Evolutionary conservation across 1,284 basidiomycete genomes (phyloP).

Genomic region (Hemileia vastatrix): DNA sequence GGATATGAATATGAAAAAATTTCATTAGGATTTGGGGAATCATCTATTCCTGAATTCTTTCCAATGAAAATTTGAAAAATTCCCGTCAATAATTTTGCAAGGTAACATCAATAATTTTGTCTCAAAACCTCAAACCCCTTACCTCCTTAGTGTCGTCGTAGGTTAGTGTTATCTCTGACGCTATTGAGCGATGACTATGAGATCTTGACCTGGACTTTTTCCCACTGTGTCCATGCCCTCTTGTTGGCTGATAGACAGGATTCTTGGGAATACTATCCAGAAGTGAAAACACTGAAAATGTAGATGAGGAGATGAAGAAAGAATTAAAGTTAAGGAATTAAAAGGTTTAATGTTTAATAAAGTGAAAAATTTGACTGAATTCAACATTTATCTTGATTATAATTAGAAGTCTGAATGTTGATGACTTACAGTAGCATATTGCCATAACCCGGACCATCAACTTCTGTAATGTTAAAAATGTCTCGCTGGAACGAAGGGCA

Average conservation of each 20-base stretch:
- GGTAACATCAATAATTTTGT: background rate
- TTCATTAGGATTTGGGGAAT: background rate
- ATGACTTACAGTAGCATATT: conserved; percentile 17
- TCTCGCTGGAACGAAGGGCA: conserved; percentile 5
- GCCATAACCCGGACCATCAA: conserved; percentile 19
- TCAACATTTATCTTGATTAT: too few species aligned
- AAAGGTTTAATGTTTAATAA: background rate
- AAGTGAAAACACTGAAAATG: conserved; percentile 13
- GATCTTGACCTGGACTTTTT: background rate
- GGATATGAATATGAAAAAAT: conserved; percentile 21
- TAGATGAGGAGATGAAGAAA: too few species aligned
- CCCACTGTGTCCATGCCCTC: background rate
- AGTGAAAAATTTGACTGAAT: too few species aligned
- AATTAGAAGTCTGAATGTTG: too few species aligned
- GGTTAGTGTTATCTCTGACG: background rate
- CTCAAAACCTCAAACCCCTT: background rate
- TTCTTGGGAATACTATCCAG: conserved; percentile 16
- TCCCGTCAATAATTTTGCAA: background rate
- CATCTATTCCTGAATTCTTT: background rate
- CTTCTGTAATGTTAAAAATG: conserved; percentile 13
- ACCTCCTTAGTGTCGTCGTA: conserved; percentile 10
- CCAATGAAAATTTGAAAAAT: background rate
- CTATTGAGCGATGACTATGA: background rate
- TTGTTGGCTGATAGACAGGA: conserved; percentile 5
- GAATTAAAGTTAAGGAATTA: background rate